Evolutionary conservation across 1,284 basidiomycete genomes (phyloP).

Genomic region (Caloboletus inedulis): DNA sequence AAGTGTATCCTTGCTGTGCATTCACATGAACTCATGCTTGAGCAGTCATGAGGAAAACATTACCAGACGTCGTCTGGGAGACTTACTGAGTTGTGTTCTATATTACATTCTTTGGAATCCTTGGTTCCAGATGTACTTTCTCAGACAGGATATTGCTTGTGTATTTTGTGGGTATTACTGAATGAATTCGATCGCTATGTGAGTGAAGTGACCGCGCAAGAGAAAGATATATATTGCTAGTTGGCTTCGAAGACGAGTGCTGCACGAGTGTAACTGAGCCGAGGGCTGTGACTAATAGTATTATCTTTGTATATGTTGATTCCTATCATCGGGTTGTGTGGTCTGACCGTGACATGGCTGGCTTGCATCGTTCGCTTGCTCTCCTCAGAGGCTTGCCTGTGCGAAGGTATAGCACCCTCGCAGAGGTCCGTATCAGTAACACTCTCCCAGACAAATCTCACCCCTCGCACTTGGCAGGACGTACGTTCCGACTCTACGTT

Average conservation of each 20-base stretch:
- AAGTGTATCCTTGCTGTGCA: slow-evolving; percentile 30
- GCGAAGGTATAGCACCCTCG: slow-evolving; percentile 22
- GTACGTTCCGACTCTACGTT: slow-evolving; percentile 35
- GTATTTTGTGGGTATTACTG: not conserved
- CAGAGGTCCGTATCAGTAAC: slow-evolving; percentile 20
- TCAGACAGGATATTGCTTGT: not conserved
- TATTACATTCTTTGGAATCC: not conserved
- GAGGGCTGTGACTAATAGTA: no score
- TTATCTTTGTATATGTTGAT: no score
- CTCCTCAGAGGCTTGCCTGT: slow-evolving; percentile 6
- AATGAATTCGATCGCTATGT: not conserved
- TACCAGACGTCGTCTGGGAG: slow-evolving; percentile 38
- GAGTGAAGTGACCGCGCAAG: not conserved
- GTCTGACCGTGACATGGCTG: slow-evolving; percentile 12
- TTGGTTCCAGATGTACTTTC: not conserved
- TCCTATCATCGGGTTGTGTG: no score
- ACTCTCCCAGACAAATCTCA: slow-evolving; percentile 1
- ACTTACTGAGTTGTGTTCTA: slow-evolving; percentile 29
- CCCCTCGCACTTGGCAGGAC: slow-evolving; percentile 16
- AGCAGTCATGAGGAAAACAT: slow-evolving; percentile 39
- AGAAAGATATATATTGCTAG: not conserved
- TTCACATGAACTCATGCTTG: slow-evolving; percentile 9
- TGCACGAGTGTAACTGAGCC: no score
- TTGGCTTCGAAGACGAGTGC: no score
- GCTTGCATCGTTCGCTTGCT: slow-evolving; percentile 14